phyloP scores from a whole-genome alignment of 2,329 filamentous ascomycete genomes.

The Ophiosphaerella narmari region DNA sequence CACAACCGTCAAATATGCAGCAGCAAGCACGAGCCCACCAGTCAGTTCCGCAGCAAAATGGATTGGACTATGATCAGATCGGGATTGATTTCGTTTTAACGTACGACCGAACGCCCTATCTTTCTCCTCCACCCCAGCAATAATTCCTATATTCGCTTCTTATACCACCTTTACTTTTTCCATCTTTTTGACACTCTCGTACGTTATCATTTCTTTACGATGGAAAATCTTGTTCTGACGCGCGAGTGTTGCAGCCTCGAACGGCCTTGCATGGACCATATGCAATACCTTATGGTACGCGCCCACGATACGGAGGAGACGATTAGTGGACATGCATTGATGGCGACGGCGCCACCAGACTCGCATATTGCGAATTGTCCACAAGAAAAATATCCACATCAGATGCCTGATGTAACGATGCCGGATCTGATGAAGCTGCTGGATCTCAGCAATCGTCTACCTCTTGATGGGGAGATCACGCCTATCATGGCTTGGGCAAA shows the following conservation, averaged over 20 bases:
- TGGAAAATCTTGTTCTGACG: constrained; percentile 37
- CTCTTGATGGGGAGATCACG: constrained; percentile 88
- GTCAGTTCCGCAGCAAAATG: constrained; percentile 38
- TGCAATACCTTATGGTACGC: constrained; percentile 74
- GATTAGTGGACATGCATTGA: constrained; percentile 85
- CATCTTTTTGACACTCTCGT: constrained; percentile 22
- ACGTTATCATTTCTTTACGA: constrained; percentile 30
- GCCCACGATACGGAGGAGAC: constrained; percentile 58
- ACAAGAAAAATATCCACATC: constrained; percentile 63
- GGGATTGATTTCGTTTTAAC: constrained; percentile 90
- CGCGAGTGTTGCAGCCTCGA: constrained; percentile 67
- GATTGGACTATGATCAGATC: constrained; percentile 76
- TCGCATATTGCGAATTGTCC: constrained; percentile 62
- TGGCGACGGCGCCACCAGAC: constrained; percentile 86
- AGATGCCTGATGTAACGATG: constrained; percentile 76
- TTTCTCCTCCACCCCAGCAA: constrained; percentile 48
- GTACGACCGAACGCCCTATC: constrained; percentile 74
- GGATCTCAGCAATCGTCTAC: constrained; percentile 79
- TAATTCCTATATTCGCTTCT: constrained; percentile 25
- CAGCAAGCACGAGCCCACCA: constrained; percentile 22
- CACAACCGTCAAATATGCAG: constrained; percentile 18
- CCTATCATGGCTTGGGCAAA: constrained; percentile 94
- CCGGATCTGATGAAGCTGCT: constrained; percentile 79
- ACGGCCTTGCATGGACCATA: constrained; percentile 89
- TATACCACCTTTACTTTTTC: constrained; percentile 23